Evolutionary conservation across 176 grass and related monocot species (phyloP).

Genomic region (Lolium multiflorum): DNA sequence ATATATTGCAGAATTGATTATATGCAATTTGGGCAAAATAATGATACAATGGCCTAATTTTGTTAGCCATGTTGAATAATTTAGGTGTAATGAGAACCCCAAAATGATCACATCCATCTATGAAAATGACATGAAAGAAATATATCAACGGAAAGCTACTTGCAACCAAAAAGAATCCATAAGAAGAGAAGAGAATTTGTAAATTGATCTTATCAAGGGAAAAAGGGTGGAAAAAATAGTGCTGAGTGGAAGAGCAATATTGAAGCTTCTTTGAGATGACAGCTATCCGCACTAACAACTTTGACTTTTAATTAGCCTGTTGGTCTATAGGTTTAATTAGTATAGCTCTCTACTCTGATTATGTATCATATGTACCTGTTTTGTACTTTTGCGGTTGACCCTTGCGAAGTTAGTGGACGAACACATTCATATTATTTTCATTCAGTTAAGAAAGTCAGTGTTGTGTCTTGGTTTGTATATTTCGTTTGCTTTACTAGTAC

Average conservation of each 20-base stretch:
- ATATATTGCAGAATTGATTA: neutral
- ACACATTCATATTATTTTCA: conserved; percentile 22
- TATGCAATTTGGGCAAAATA: neutral
- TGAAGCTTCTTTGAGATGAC: conserved; percentile 55
- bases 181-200: conserved; percentile 10
- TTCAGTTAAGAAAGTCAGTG: neutral
- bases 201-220: neutral
- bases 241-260: conserved; percentile 55
- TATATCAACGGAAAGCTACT: conserved; percentile 28
- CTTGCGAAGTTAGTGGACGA: conserved; percentile 41
- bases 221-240: conserved; percentile 32
- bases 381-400: conserved; percentile 40
- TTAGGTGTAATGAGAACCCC: conserved; percentile 27
- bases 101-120: conserved; percentile 39
- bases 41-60: neutral
- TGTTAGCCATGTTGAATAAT: neutral
- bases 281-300: conserved; percentile 38
- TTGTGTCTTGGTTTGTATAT: conserved; percentile 20
- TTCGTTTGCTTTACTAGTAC: neutral
- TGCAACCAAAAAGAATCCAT: conserved; percentile 12
- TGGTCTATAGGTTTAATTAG: conserved; percentile 23
- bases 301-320: conserved; percentile 25
- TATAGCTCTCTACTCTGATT: conserved; percentile 18
- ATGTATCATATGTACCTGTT: neutral
- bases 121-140: conserved; percentile 41